Evolutionary conservation across 352 stramenopile species (phyloP), one percentile per base, ranked within the genome.

Genomic region (Phytopythium aichiense): DNA sequence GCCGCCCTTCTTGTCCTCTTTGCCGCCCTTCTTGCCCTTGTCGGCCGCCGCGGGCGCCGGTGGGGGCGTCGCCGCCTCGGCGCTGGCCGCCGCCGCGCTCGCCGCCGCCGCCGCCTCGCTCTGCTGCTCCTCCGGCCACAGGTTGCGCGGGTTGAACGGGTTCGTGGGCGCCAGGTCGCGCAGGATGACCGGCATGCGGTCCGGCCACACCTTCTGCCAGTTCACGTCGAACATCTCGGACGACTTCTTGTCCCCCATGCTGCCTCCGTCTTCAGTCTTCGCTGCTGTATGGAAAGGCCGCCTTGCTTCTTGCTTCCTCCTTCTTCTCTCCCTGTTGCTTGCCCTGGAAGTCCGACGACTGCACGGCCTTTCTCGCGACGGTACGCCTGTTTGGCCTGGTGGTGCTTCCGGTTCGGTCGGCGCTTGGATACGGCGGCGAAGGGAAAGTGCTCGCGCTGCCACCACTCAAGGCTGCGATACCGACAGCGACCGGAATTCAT

Each of bases 201-300:
- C 82, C 13, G 86, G 86, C 79, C 85, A 95, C 49, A 95, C 72
- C 71, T 95, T 95, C 70, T 95, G 84, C 86, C 86, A 95, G 73
- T 92, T 92, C 35, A 95, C 86, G 63, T 93, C 86, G 70, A 82
- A 81, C 77, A 95, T 84, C 30, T 84, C 79, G 56, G 82, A 85
- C 50, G 50, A 30, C 69, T 91, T 94, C 65, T 81, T 73, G 54
- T 86, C 81, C 65, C 60, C 71, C 79, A 84, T 90, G 15, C 16
- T 73, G 20, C n/a, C 56, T 37, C 1, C 20, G 25, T 30, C 25
- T 1, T 30, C 25, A 30, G 25, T 3, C 25, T 30, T 30, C 25
- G 35, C 35, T 40, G 35, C 35, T 40, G 35, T 40, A 15, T 2
- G 35, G 8, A 40, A 15, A 16, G 35, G 35, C 35, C 9, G 35